Conservation (phyloP, 257 asterid species). For the Petunia secreta region DNA sequence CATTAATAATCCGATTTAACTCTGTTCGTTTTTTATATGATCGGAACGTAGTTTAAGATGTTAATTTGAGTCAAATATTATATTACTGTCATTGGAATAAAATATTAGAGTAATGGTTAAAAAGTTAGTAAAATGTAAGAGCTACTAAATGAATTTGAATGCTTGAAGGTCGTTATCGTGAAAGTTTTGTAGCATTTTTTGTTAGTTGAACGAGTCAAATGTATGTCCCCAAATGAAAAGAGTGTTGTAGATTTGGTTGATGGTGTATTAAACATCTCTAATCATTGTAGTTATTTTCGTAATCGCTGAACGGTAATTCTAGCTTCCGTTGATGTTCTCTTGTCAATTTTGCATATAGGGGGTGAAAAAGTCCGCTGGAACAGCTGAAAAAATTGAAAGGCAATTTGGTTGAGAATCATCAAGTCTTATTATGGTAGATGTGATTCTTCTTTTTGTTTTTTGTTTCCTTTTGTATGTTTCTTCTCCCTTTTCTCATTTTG, state of each 20-base stretch:
- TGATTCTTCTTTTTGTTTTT: background rate
- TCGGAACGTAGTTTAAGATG: background rate
- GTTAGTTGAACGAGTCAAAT: background rate
- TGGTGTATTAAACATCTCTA: too few relatives aligned
- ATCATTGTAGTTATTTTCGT: background rate
- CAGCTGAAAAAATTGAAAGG: slow-evolving; percentile 84
- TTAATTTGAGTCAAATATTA: background rate
- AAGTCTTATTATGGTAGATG: slow-evolving; percentile 71
- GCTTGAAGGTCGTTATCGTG: background rate
- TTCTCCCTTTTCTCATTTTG: slow-evolving; percentile 7
- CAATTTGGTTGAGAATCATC: slow-evolving; percentile 84
- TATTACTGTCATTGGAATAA: background rate
- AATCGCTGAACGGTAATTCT: background rate
- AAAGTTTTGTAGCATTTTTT: background rate
- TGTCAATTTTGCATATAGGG: slow-evolving; percentile 35
- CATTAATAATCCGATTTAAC: too few relatives aligned
- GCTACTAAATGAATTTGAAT: background rate
- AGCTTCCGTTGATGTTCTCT: background rate
- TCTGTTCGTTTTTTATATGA: background rate
- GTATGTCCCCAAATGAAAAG: too few relatives aligned
- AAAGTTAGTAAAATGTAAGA: background rate
- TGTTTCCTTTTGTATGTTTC: background rate
- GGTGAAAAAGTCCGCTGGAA: slow-evolving; percentile 90
- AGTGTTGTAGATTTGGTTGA: too few relatives aligned
- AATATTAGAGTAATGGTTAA: background rate